These are phyloP conservation scores for Termitomyces bulborhizus DNA, from an alignment of 768 basidiomycete genomes.

Conservation along the genomic window DNA sequence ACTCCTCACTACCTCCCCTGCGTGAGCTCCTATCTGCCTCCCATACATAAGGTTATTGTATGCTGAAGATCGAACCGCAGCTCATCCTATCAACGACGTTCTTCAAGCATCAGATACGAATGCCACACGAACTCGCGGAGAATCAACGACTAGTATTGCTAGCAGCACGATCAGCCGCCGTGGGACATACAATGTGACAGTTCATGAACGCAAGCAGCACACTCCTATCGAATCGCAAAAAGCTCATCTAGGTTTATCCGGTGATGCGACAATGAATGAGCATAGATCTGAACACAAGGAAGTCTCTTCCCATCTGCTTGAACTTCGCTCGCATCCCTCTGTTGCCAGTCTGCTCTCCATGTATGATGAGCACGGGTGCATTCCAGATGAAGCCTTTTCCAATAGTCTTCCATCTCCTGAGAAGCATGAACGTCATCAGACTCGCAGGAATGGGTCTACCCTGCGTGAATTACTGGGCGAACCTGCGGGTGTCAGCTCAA, in stretches of 20 bases:
- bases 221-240: constrained; percentile 61
- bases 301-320: constrained; percentile 40
- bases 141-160: constrained; percentile 47
- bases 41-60: background rate
- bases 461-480: constrained; percentile 67
- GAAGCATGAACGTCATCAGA: constrained; percentile 44
- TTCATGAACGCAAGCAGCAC: constrained; percentile 56
- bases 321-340: constrained; percentile 71
- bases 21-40: constrained; percentile 41
- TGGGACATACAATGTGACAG: constrained; percentile 68
- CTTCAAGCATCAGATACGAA: constrained; percentile 34
- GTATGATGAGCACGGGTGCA: constrained; percentile 67
- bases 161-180: constrained; percentile 44
- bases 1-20: constrained; percentile 55
- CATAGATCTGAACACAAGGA: constrained; percentile 27
- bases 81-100: constrained; percentile 63
- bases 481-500: constrained; percentile 28
- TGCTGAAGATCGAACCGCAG: constrained; percentile 21
- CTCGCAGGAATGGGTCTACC: constrained; percentile 62
- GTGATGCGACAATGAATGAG: constrained; percentile 21
- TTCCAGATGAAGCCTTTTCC: constrained; percentile 58
- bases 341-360: constrained; percentile 67
- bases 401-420: constrained; percentile 42
- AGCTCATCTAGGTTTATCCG: constrained; percentile 39
- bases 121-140: constrained; percentile 40